A percentile compares a stretch with the other conserved stretches of the same genome.
phyloP scores from a whole-genome alignment of 2,329 filamentous ascomycete species.

The Arthrobotrys pseudoclavata region DNA sequence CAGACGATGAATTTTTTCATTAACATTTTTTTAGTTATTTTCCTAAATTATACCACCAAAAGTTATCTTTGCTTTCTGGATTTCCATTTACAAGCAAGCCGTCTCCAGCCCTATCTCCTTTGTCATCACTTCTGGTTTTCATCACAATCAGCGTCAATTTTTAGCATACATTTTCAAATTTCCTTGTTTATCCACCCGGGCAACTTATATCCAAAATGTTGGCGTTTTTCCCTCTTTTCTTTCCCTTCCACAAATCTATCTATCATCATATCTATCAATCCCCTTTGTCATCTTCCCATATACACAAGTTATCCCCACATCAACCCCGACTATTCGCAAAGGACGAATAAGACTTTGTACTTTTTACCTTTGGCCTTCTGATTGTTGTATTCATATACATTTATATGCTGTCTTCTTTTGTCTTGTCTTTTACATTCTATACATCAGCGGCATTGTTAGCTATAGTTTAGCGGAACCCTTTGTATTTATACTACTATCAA shows the following conservation, averaged over 20 bases:
- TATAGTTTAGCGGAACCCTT: neutral
- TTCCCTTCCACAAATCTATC: neutral
- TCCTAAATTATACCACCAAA: conserved; percentile 10
- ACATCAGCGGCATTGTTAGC: conserved; percentile 1
- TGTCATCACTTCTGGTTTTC: neutral
- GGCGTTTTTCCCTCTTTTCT: conserved; percentile 17
- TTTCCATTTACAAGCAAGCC: conserved; percentile 4
- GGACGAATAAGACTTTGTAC: conserved; percentile 19
- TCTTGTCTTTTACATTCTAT: conserved; percentile 1
- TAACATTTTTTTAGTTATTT: conserved; percentile 16
- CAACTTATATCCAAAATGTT: conserved; percentile 42
- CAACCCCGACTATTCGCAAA: conserved; percentile 6
- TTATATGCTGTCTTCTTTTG: neutral
- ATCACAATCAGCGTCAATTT: neutral
- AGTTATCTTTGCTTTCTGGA: neutral
- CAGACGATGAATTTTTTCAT: conserved; percentile 28
- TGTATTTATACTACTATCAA: neutral
- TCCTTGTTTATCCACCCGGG: conserved; percentile 24
- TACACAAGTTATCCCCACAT: too few relatives aligned
- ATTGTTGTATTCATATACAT: neutral
- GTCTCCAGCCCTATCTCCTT: neutral
- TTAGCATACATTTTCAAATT: conserved; percentile 11
- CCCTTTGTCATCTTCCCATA: neutral
- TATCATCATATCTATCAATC: neutral
- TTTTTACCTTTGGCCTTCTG: neutral